Evolutionary conservation across 306 rosid genomes (phyloP).

Genomic region (Prosopis cineraria): DNA sequence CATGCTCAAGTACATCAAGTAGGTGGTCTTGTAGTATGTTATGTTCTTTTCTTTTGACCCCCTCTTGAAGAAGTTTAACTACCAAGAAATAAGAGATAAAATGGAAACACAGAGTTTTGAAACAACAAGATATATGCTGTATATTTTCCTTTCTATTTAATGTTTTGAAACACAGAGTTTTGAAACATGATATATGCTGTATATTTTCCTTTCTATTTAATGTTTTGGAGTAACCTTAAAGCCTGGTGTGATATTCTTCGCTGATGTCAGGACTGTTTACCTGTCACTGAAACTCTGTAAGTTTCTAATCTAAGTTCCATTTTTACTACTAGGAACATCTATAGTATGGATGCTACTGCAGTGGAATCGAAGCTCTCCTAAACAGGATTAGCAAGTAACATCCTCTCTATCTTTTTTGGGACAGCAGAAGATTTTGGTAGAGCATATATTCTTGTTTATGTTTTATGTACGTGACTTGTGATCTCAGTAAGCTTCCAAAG

Average conservation of each 20-base stretch:
- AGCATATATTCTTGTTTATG: background rate
- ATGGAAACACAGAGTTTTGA: background rate
- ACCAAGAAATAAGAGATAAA: background rate
- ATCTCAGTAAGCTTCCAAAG: background rate
- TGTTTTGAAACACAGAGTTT: background rate
- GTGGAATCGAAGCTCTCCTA: slow-evolving; percentile 62
- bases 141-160: background rate
- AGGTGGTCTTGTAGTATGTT: slow-evolving; percentile 7
- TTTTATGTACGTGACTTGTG: background rate
- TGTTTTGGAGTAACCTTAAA: background rate
- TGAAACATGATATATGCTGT: background rate
- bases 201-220: background rate
- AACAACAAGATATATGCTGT: background rate
- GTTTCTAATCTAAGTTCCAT: background rate
- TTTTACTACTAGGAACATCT: slow-evolving; percentile 67
- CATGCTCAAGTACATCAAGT: background rate
- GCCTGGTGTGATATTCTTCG: background rate
- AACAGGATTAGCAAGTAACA: slow-evolving; percentile 44
- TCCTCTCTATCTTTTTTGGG: background rate
- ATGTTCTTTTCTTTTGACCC: background rate
- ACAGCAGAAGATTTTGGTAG: background rate
- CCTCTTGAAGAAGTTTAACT: background rate
- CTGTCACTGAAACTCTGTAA: slow-evolving; percentile 11
- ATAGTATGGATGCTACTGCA: slow-evolving; percentile 86
- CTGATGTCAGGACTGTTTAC: slow-evolving; percentile 1